Base-by-base conservation (phyloP, 2,329 filamentous ascomycete species). In the Fusarium concolor region DNA sequence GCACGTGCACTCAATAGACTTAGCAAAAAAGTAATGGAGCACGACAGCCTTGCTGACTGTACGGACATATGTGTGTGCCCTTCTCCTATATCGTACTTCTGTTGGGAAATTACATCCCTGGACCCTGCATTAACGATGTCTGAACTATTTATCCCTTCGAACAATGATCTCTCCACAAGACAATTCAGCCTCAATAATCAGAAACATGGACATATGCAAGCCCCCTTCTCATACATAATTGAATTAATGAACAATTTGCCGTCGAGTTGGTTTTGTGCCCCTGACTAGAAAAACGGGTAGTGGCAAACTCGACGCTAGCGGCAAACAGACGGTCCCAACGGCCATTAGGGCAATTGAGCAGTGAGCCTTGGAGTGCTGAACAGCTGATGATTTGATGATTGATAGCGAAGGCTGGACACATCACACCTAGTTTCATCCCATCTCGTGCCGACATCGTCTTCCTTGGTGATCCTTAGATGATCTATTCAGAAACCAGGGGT, bases 41-140 rank as follows among this genome's bases (percentile, higher is more conserved):
- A 60, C 17, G 43, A 39, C 62, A 59, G 45, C 31, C 52, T 59
- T 56, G 59, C 42, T 46, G 43, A 50, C n/a, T 50, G 43, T 35
- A 44, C 42, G 56, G 39, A 42, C 54, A 38, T 26, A 26, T 26
- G 26, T 26, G 9, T 24, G 22, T 6, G 49, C 65, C 60, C 70
- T 68, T 70, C 70, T 70, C 71, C 65, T 74, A 71, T 71, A 62
- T 57, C 52, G 45, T 74, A 56, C 69, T 66, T 71, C 70, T 74
- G 71, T 74, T 74, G 71, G 71, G 71, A 74, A 57, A 74, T 74
- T 74, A 71, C 70, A 62, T 47, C 60, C 62, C 50, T 43, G 37
- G 56, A 59, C 57, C 68, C 61, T 74, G 71, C 71, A 72, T 74
- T 57, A 61, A 53, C 57, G 49, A 52, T 54, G 55, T 53, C 58